A percentile compares a stretch with the other conserved stretches of the same genome.
phyloP scores from a whole-genome alignment of 768 basidiomycete genomes.

The Tulasnella sp. region DNA sequence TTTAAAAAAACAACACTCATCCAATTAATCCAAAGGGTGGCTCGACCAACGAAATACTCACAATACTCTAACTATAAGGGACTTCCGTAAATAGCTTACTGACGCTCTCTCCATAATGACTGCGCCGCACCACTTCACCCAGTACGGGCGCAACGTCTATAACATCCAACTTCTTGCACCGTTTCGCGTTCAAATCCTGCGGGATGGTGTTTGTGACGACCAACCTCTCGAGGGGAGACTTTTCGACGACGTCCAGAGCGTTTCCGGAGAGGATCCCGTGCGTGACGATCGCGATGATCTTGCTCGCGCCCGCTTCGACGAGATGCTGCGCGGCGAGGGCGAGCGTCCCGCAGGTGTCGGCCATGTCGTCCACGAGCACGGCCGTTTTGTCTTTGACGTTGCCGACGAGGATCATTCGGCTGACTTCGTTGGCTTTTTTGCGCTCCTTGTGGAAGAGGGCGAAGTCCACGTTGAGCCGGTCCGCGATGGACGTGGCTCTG shows the following conservation, averaged over 20 bases:
- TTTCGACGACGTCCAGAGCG: slow-evolving; percentile 62
- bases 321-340: slow-evolving; percentile 84
- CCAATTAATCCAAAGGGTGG: neutral
- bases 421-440: slow-evolving; percentile 90
- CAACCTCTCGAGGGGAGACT: slow-evolving; percentile 76
- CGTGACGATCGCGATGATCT: slow-evolving; percentile 87
- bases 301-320: slow-evolving; percentile 73
- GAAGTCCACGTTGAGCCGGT: slow-evolving; percentile 92
- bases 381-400: slow-evolving; percentile 86
- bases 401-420: slow-evolving; percentile 91
- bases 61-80: slow-evolving; percentile 39
- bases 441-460: slow-evolving; percentile 99
- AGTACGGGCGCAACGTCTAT: slow-evolving; percentile 92
- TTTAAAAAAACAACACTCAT: neutral
- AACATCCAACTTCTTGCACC: slow-evolving; percentile 74
- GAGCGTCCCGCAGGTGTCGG: slow-evolving; percentile 91
- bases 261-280: slow-evolving; percentile 92
- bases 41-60: neutral
- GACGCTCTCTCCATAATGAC: slow-evolving; percentile 94
- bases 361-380: slow-evolving; percentile 98
- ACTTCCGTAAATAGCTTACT: slow-evolving; percentile 84
- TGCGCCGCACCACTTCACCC: slow-evolving; percentile 90
- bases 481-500: slow-evolving; percentile 95
- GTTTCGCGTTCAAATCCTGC: slow-evolving; percentile 61
- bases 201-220: slow-evolving; percentile 99